Evolutionary conservation across 2,329 filamentous ascomycete species (phyloP), one percentile per base, ranked within the genome.

Genomic region (Monascus ruber): DNA sequence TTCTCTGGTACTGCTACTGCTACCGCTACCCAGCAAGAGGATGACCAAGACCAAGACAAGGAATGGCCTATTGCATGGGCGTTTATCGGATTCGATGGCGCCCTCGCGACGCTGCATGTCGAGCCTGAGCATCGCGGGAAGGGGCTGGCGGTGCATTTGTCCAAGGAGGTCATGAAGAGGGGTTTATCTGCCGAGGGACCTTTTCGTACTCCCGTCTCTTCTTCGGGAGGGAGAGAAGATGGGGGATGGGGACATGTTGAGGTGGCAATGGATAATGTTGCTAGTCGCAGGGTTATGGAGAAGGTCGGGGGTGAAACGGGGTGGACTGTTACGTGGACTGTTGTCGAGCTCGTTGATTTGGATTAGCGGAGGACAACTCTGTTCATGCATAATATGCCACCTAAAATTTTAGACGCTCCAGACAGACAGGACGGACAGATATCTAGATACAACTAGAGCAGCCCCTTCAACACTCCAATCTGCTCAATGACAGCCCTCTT

Each of bases 401-500:
- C 17, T 17, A 17, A 2, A 17, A 17, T 17, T 17, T 17, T 3
- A 17, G 17, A 17, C 17, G 17, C 2, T 17, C 17, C 17, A 17
- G 17, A 17, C 17, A 17, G 17, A 17, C 17, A 17, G 17, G 17
- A 17, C 17, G 3, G 17, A 17, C 3, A 17, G 17, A 17, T 17
- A 17, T 17, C 17, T 17, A 17, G 17, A 17, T 17, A 17, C 17
- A 40, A 38, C 39, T 51, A 60, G 29, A 84, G 58, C 47, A 76
- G 72, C 1, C 67, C 63, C 49, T 69, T 69, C 40, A 86, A 55
- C 46, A 73, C 72, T 37, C 78, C 72, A 46, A 85, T 85, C 66
- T 86, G 84, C 54, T 74, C 70, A 27, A 80, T 50, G 27, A 87
- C 80, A 24, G 75, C 73, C 8, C 72, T 73, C 64, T 74, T 79